Evolutionary conservation across 2,329 filamentous ascomycete species (phyloP).

Genomic region (Colletotrichum sp.): DNA sequence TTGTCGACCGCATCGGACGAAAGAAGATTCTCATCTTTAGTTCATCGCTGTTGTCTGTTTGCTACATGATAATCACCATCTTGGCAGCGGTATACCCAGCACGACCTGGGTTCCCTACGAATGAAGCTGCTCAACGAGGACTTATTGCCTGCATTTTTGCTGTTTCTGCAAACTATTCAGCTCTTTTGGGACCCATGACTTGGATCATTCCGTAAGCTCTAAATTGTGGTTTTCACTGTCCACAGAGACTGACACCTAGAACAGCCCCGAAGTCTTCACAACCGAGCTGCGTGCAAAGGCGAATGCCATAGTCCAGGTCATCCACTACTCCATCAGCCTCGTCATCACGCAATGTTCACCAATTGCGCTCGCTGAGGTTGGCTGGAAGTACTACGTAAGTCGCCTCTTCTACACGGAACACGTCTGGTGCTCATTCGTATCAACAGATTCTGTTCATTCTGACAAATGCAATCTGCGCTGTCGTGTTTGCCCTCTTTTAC

Average conservation of each 20-base stretch:
- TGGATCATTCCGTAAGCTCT: slow-evolving; percentile 45
- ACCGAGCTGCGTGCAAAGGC: slow-evolving; percentile 45
- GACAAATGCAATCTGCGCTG: slow-evolving; percentile 40
- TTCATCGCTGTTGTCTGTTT: slow-evolving; percentile 38
- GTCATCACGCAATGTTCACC: slow-evolving; percentile 46
- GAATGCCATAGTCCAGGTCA: slow-evolving; percentile 44
- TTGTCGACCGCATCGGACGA: slow-evolving; percentile 41
- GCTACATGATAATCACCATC: slow-evolving; percentile 44
- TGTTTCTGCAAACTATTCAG: slow-evolving; percentile 42
- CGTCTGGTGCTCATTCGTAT: rapidly evolving
- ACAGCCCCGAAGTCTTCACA: slow-evolving; percentile 44
- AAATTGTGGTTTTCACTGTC: too few species aligned
- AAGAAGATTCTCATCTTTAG: slow-evolving; percentile 41
- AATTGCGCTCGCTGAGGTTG: slow-evolving; percentile 40
- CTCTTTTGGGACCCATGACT: slow-evolving; percentile 43
- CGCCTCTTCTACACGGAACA: neutral
- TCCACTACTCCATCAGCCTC: slow-evolving; percentile 45
- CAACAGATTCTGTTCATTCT: slow-evolving; percentile 42
- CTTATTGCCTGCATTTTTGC: slow-evolving; percentile 46
- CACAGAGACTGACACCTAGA: neutral
- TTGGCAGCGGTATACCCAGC: slow-evolving; percentile 42
- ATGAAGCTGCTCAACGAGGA: slow-evolving; percentile 40
- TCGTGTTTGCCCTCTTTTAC: slow-evolving; percentile 6
- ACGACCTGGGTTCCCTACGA: slow-evolving; percentile 37
- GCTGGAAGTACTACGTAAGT: slow-evolving; percentile 46